Evolutionary conservation across 2,329 filamentous ascomycete species (phyloP).

Genomic region (Talaromyces sp.): DNA sequence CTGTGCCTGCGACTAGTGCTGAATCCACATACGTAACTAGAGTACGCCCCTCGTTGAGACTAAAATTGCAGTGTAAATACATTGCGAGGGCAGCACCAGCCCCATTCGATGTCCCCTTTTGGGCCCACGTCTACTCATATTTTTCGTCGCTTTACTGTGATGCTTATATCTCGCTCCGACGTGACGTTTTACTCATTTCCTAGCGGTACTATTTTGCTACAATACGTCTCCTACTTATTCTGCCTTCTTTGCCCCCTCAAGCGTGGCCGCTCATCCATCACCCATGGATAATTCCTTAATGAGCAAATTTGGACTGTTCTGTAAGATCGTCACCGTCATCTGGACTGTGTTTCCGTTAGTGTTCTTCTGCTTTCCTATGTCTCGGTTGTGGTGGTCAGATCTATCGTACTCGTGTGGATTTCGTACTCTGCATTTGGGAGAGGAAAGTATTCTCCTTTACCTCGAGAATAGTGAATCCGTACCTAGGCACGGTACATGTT

Average conservation of each 20-base stretch:
- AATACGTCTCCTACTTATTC: too few species aligned
- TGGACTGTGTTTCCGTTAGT: background rate
- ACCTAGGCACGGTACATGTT: background rate
- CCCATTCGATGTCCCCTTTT: too few species aligned
- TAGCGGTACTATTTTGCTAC: too few species aligned
- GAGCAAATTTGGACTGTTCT: background rate
- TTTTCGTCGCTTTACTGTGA: too few species aligned
- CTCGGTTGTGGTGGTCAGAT: background rate
- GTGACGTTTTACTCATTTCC: too few species aligned
- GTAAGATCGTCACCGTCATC: background rate
- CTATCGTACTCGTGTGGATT: background rate
- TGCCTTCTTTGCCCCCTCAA: slow-evolving; percentile 18
- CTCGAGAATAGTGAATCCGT: background rate
- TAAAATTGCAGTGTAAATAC: too few species aligned
- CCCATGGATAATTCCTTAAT: background rate
- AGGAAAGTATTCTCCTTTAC: background rate
- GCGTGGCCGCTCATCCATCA: slow-evolving; percentile 38
- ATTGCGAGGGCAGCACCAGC: too few species aligned
- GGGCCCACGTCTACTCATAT: too few species aligned
- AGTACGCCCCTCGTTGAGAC: too few species aligned
- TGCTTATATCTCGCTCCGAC: too few species aligned
- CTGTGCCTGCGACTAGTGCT: too few species aligned
- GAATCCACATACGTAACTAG: too few species aligned
- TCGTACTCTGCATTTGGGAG: background rate
- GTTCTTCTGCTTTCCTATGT: background rate